phyloP scores from a whole-genome alignment of 2,329 filamentous ascomycete genomes.

The Proliferodiscus dingleyae region DNA sequence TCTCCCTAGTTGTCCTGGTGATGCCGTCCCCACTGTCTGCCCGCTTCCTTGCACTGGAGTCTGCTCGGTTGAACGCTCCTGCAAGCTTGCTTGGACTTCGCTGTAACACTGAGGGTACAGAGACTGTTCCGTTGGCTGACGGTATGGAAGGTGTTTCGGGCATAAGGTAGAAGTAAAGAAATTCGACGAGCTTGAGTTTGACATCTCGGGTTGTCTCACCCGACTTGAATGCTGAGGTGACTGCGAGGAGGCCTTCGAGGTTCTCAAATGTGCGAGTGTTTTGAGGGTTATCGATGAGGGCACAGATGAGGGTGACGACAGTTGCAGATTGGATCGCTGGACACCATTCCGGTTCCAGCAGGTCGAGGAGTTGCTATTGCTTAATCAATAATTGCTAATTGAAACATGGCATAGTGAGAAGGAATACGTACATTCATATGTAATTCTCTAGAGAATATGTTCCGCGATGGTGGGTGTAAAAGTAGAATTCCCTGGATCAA shows the following conservation, averaged over 20 bases:
- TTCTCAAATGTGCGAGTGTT: conserved; percentile 91
- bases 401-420: neutral
- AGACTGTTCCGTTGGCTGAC: conserved; percentile 41
- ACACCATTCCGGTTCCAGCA: conserved; percentile 88
- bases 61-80: conserved; percentile 47
- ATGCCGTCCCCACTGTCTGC: conserved; percentile 33
- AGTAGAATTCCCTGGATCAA: conserved; percentile 84
- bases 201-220: conserved; percentile 80
- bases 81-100: conserved; percentile 65
- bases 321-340: conserved; percentile 88
- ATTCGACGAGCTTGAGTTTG: conserved; percentile 94
- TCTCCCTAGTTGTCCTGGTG: conserved; percentile 58
- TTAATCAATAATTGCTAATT: conserved; percentile 2
- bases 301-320: conserved; percentile 82
- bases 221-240: conserved; percentile 90
- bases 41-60: conserved; percentile 31
- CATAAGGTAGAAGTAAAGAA: conserved; percentile 98
- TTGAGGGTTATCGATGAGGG: conserved; percentile 76
- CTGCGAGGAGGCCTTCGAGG: conserved; percentile 84
- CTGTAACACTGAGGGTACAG: conserved; percentile 51
- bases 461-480: conserved; percentile 83
- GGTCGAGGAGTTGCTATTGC: conserved; percentile 74
- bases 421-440: conserved; percentile 76
- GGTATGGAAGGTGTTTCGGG: conserved; percentile 68
- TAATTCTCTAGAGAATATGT: conserved; percentile 80